phyloP scores from a whole-genome alignment of 1,139 yeast species.

The Scheffersomyces segobiensis region DNA sequence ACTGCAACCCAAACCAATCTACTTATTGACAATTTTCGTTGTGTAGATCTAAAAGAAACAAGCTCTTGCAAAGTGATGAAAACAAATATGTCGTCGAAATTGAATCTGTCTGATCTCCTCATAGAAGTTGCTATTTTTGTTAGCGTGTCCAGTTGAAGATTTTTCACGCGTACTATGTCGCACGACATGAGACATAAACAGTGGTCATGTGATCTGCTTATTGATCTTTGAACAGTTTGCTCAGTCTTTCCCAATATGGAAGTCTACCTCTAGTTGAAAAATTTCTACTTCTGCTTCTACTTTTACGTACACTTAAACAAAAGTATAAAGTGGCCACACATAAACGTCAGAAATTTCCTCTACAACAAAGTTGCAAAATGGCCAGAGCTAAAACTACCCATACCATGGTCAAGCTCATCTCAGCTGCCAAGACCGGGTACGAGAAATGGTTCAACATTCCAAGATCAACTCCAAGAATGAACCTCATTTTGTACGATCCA shows the following conservation, averaged over 20 bases:
- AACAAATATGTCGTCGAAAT: not conserved
- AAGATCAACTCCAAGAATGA: conserved; percentile 75
- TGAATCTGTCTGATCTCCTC: not conserved
- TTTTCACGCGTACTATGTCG: conserved; percentile 1
- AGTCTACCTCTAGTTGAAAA: conserved; percentile 11
- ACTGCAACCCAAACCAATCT: not conserved
- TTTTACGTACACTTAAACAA: not conserved
- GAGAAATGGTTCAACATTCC: conserved; percentile 79
- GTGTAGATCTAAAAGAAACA: not conserved
- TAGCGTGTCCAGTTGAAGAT: conserved; percentile 10
- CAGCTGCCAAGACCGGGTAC: conserved; percentile 82
- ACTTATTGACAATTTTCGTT: not conserved
- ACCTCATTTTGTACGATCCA: conserved; percentile 90
- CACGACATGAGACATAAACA: not conserved
- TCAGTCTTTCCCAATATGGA: conserved; percentile 13
- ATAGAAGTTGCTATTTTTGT: conserved; percentile 1
- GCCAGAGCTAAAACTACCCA: conserved; percentile 46
- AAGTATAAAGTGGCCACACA: not conserved
- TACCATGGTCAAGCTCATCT: conserved; percentile 46
- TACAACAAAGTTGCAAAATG: conserved; percentile 21
- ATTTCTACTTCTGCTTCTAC: not conserved
- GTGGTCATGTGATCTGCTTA: not conserved
- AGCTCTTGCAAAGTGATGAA: not conserved
- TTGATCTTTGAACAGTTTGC: not conserved
- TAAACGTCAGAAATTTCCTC: not conserved